These are phyloP conservation scores for Abortiporus biennis DNA, from an alignment of 1,284 basidiomycete genomes.

Conservation along the genomic window DNA sequence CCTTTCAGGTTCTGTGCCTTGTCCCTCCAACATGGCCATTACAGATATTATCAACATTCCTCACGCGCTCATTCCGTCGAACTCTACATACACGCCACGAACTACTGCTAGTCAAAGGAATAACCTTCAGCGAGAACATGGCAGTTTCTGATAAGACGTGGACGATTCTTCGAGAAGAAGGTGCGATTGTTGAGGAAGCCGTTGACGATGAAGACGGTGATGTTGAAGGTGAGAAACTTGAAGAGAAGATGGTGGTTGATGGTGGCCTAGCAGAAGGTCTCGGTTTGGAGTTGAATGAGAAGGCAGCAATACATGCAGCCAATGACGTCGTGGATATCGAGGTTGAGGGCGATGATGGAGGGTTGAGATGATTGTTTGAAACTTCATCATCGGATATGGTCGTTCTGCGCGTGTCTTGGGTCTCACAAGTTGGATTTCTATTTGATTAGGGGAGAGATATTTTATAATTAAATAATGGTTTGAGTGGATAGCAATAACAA, in stretches of 20 bases:
- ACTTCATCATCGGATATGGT: too few species aligned
- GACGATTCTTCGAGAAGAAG: slow-evolving; percentile 51
- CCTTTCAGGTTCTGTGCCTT: slow-evolving; percentile 54
- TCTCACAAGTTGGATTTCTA: too few species aligned
- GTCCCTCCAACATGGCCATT: slow-evolving; percentile 77
- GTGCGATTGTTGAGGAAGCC: slow-evolving; percentile 63
- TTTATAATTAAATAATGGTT: too few species aligned
- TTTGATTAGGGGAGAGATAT: too few species aligned
- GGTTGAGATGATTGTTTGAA: too few species aligned
- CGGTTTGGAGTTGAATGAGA: slow-evolving; percentile 18
- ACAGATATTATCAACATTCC: slow-evolving; percentile 65
- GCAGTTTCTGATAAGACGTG: slow-evolving; percentile 51
- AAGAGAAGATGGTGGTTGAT: slow-evolving; percentile 8
- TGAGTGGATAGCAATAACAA: too few species aligned
- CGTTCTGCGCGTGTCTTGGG: too few species aligned
- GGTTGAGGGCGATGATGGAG: slow-evolving; percentile 6
- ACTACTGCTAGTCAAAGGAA: slow-evolving; percentile 64
- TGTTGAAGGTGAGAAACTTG: slow-evolving; percentile 13
- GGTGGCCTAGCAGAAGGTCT: slow-evolving; percentile 10
- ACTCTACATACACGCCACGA: slow-evolving; percentile 70
- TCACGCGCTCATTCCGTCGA: slow-evolving; percentile 71
- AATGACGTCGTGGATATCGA: slow-evolving; percentile 13
- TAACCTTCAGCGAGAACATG: slow-evolving; percentile 68
- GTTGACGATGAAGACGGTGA: slow-evolving; percentile 32
- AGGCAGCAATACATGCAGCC: slow-evolving; percentile 9